A percentile compares a stretch with the other conserved stretches of the same genome.
These are phyloP conservation scores for Fusarium sp. DNA, from an alignment of 2,329 filamentous ascomycete species.

Conservation along the genomic window DNA sequence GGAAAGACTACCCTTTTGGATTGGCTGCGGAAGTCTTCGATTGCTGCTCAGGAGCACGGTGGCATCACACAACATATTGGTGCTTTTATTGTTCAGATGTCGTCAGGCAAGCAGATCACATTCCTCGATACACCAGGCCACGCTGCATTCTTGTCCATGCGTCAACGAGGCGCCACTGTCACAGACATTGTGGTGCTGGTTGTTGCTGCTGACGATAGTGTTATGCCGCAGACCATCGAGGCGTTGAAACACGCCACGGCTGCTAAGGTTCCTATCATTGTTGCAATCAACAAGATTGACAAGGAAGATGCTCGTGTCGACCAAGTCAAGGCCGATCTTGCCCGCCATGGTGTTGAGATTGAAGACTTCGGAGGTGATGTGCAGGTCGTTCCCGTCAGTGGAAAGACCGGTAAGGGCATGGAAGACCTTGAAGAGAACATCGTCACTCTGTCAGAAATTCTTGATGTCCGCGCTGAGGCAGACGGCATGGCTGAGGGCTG, in stretches of 20 bases:
- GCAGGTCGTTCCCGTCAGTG: constrained; percentile 90
- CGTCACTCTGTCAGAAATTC: constrained; percentile 85
- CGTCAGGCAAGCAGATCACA: constrained; percentile 89
- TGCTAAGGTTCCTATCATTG: constrained; percentile 93
- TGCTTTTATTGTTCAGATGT: constrained; percentile 92
- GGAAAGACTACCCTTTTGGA: constrained; percentile 98
- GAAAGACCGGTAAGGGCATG: constrained; percentile 95
- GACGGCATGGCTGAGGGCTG: constrained; percentile 89
- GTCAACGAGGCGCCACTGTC: constrained; percentile 92
- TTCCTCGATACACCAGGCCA: constrained; percentile 98
- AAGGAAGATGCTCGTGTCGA: constrained; percentile 86
- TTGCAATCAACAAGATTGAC: constrained; percentile 98
- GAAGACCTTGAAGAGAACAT: constrained; percentile 91
- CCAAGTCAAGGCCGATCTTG: constrained; percentile 88
- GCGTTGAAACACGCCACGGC: constrained; percentile 92
- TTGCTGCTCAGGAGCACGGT: constrained; percentile 91
- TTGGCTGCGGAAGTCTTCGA: constrained; percentile 90
- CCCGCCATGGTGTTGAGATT: constrained; percentile 85
- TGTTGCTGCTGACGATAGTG: constrained; percentile 95
- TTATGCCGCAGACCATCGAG: constrained; percentile 97
- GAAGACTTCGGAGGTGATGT: constrained; percentile 97
- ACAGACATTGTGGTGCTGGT: constrained; percentile 98
- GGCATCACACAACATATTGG: constrained; percentile 99
- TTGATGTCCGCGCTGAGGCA: constrained; percentile 86
- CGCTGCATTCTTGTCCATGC: constrained; percentile 95